Conservation (phyloP, 176 grass and related monocot genomes). For the Bolboschoenus planiculmis region DNA sequence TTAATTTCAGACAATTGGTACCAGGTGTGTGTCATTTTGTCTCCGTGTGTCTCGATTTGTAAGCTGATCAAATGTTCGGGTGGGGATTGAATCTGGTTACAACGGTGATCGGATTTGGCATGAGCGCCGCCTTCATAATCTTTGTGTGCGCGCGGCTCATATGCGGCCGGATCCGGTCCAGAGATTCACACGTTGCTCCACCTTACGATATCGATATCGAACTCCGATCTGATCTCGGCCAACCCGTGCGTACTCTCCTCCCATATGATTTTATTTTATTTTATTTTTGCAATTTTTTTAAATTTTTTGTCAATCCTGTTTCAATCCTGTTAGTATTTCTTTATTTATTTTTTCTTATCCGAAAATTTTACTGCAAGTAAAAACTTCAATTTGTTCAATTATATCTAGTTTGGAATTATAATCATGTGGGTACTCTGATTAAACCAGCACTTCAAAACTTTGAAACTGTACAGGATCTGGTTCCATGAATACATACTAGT, state of each 20-base stretch:
- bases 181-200: constrained; percentile 22
- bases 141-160: constrained; percentile 90
- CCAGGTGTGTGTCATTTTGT: background rate
- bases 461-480: background rate
- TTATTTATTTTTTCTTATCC: too few relatives aligned
- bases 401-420: too few relatives aligned
- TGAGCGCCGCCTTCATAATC: constrained; percentile 95
- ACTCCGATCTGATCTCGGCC: constrained; percentile 58
- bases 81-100: constrained; percentile 90
- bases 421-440: too few relatives aligned
- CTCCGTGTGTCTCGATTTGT: background rate
- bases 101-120: constrained; percentile 92
- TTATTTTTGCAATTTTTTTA: background rate
- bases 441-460: too few relatives aligned
- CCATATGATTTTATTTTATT: background rate
- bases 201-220: constrained; percentile 66
- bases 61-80: constrained; percentile 43
- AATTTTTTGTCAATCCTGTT: background rate
- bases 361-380: background rate
- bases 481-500: background rate
- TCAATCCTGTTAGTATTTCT: too few relatives aligned
- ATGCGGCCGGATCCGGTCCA: constrained; percentile 52
- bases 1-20: background rate
- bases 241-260: constrained; percentile 34
- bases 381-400: background rate